Conservation (phyloP, 805 yeast species). For the Metschnikowia amazonensis region DNA sequence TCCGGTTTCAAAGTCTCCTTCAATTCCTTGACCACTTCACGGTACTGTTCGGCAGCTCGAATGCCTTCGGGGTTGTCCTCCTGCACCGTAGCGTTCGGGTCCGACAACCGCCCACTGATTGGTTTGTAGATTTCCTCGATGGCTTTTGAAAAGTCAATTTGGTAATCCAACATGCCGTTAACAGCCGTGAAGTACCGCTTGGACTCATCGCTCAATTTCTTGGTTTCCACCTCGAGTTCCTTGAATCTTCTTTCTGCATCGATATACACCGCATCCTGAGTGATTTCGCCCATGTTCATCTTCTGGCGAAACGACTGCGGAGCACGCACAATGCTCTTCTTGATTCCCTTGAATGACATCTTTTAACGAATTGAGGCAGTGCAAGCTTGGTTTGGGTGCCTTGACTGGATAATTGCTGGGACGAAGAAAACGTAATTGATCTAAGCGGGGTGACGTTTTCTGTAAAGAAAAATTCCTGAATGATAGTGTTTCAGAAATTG, state of each 20-base stretch:
- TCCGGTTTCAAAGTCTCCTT: slow-evolving; percentile 89
- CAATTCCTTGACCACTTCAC: slow-evolving; percentile 81
- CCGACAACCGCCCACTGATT: slow-evolving; percentile 85
- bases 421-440: not conserved
- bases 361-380: not conserved
- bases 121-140: slow-evolving; percentile 96
- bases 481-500: not conserved
- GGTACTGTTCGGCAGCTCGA: slow-evolving; percentile 87
- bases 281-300: slow-evolving; percentile 71
- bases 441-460: too few species aligned
- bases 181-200: slow-evolving; percentile 88
- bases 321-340: slow-evolving; percentile 76
- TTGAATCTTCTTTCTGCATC: slow-evolving; percentile 97
- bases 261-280: slow-evolving; percentile 75
- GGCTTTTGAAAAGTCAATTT: slow-evolving; percentile 91
- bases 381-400: not conserved
- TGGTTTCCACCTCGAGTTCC: slow-evolving; percentile 85
- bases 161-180: slow-evolving; percentile 89
- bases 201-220: slow-evolving; percentile 84
- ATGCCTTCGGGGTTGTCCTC: slow-evolving; percentile 98
- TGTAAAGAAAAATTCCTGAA: not conserved
- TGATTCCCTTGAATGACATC: slow-evolving; percentile 88
- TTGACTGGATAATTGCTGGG: not conserved
- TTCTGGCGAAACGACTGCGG: slow-evolving; percentile 91
- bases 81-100: slow-evolving; percentile 78